These are phyloP conservation scores for Aurinia saxatilis DNA, from an alignment of 345 rosid species.

Conservation along the genomic window DNA sequence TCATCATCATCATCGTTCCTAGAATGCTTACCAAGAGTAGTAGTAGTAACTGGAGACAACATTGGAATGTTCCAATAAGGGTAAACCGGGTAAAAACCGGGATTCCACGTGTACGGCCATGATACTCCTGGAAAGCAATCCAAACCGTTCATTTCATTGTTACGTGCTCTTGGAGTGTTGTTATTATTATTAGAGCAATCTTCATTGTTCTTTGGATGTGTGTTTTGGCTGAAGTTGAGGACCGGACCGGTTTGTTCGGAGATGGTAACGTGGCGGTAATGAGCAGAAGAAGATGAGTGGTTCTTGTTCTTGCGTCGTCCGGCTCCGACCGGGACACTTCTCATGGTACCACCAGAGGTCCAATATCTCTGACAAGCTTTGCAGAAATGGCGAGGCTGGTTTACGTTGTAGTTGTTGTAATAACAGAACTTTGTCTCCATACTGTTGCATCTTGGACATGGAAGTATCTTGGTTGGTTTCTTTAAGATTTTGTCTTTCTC, in stretches of 20 bases:
- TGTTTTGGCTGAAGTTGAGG: conserved; percentile 58
- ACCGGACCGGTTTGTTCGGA: conserved; percentile 48
- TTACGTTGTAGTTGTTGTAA: conserved; percentile 83
- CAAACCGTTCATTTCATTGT: conserved; percentile 34
- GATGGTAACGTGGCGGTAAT: conserved; percentile 51
- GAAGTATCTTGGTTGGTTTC: conserved; percentile 83
- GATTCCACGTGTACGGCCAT: conserved; percentile 73
- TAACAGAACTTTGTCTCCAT: conserved; percentile 92
- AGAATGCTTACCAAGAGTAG: conserved; percentile 59
- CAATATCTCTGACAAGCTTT: conserved; percentile 92
- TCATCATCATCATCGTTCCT: conserved; percentile 44
- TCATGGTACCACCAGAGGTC: conserved; percentile 94
- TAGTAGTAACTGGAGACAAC: conserved; percentile 28
- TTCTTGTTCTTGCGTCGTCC: conserved; percentile 89
- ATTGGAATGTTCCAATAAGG: conserved; percentile 63
- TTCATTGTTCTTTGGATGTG: conserved; percentile 37
- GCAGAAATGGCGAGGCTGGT: conserved; percentile 93
- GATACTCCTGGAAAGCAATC: conserved; percentile 47
- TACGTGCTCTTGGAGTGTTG: neutral
- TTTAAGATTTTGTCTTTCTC: conserved; percentile 48
- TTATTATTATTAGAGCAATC: conserved; percentile 27
- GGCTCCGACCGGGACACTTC: conserved; percentile 84
- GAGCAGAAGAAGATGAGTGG: conserved; percentile 30
- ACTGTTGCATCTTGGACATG: conserved; percentile 84
- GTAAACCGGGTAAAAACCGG: conserved; percentile 49